Conservation (phyloP, 2,329 filamentous ascomycete species). For the Dactylellina parvicollis region DNA sequence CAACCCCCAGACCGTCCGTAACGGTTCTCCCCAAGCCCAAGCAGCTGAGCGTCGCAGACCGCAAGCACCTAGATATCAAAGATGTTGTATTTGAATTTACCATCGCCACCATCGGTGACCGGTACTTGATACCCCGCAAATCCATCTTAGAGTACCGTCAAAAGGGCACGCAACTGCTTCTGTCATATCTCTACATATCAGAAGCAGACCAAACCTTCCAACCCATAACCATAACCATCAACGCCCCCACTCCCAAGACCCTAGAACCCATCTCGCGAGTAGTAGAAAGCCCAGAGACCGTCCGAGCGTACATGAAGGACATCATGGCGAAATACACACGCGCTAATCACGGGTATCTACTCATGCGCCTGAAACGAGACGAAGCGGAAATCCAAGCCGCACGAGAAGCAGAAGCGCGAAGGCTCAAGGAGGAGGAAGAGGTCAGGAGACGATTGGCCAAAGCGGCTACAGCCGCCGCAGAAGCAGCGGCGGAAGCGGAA, state of each 20-base stretch:
- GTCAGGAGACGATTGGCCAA: conserved; percentile 48
- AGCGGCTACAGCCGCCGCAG: conserved; percentile 43
- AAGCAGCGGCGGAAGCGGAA: conserved; percentile 36
- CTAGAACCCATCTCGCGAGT: conserved; percentile 71
- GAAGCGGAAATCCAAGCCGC: conserved; percentile 49
- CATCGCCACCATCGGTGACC: conserved; percentile 69
- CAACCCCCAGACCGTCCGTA: conserved; percentile 33
- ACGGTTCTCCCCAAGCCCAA: conserved; percentile 52
- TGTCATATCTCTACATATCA: conserved; percentile 78
- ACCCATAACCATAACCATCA: conserved; percentile 72
- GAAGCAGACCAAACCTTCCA: conserved; percentile 76
- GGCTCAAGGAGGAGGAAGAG: conserved; percentile 47
- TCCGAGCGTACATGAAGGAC: conserved; percentile 74
- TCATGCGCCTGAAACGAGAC: conserved; percentile 71
- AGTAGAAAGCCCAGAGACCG: conserved; percentile 72
- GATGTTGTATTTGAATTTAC: conserved; percentile 76
- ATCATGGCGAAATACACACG: conserved; percentile 76
- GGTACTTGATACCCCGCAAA: conserved; percentile 81
- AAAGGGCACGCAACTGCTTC: conserved; percentile 71
- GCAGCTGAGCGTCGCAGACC: conserved; percentile 59
- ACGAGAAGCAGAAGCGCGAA: conserved; percentile 48
- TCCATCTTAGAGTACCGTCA: conserved; percentile 75
- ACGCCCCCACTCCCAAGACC: conserved; percentile 67
- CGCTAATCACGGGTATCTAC: conserved; percentile 73
- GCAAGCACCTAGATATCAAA: conserved; percentile 69